Percentiles rank a stretch among this genome's conserved stretches.
phyloP scores from a whole-genome alignment of 768 basidiomycete genomes.

The Suillus luteus region DNA sequence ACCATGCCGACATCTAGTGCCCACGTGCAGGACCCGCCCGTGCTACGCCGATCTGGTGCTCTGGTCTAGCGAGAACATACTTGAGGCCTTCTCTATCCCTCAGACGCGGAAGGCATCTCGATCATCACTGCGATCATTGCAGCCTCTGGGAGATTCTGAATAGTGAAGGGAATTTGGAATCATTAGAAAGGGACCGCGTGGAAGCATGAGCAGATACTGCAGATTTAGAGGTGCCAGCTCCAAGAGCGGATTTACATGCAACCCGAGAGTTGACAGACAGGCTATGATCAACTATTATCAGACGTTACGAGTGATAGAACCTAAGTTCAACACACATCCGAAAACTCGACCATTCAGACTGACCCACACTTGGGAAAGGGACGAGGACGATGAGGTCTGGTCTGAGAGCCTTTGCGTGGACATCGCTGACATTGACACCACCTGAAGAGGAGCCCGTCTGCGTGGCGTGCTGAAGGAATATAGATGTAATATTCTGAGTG shows the following conservation, averaged over 20 bases:
- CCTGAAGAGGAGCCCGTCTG: too few species aligned
- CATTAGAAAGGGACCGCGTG: too few species aligned
- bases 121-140: not conserved
- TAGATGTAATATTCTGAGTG: too few species aligned
- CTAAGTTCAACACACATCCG: not conserved
- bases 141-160: not conserved
- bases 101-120: not conserved
- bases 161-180: not conserved
- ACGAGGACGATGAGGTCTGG: too few species aligned
- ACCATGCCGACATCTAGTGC: not conserved
- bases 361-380: too few species aligned
- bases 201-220: not conserved
- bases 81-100: not conserved
- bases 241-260: not conserved
- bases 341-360: not conserved
- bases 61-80: not conserved
- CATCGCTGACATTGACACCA: too few species aligned
- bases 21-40: not conserved
- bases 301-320: not conserved
- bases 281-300: not conserved
- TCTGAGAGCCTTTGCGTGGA: too few species aligned
- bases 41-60: not conserved
- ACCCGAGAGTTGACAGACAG: not conserved
- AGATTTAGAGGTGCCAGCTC: not conserved
- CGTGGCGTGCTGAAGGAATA: too few species aligned